Conservation (phyloP, 495 filamentous ascomycete genomes). For the Penicillium turbatum region DNA sequence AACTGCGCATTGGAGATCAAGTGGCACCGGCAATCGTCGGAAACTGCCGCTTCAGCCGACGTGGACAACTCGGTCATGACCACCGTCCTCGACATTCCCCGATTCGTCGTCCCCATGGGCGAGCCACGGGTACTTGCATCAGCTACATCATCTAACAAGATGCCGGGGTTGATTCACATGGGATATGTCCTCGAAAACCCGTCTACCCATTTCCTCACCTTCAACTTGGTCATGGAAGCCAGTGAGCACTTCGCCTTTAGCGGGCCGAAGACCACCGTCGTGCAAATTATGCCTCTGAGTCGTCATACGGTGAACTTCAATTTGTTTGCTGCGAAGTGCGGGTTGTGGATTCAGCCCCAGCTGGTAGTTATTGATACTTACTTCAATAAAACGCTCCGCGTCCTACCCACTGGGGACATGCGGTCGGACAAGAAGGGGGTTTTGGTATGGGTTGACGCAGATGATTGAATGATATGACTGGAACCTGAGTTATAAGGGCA, state of each 20-base stretch:
- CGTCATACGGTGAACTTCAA: constrained; percentile 65
- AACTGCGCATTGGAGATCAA: constrained; percentile 71
- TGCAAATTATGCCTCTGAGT: constrained; percentile 77
- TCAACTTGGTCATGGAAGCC: constrained; percentile 86
- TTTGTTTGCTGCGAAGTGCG: constrained; percentile 54
- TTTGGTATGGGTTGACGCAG: constrained; percentile 59
- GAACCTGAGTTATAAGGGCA: neutral
- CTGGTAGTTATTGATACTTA: constrained; percentile 80
- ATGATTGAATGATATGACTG: constrained; percentile 29
- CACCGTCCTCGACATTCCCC: constrained; percentile 67
- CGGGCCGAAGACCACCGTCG: constrained; percentile 70
- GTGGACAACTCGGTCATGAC: constrained; percentile 25
- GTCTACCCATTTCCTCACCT: constrained; percentile 88
- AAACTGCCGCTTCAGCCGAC: constrained; percentile 3
- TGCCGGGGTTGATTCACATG: constrained; percentile 47
- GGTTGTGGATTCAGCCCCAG: constrained; percentile 67
- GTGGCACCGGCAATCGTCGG: constrained; percentile 58
- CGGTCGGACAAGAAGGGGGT: constrained; percentile 69
- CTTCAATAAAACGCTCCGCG: constrained; percentile 79
- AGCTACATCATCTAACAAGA: constrained; percentile 41
- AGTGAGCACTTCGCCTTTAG: constrained; percentile 91
- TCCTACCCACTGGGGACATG: constrained; percentile 69
- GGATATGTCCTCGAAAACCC: constrained; percentile 86
- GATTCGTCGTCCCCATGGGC: constrained; percentile 69
- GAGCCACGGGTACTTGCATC: constrained; percentile 85